These are phyloP conservation scores for Mantamonas sphyraenae DNA, from an alignment of 78 protist genomes.

Conservation along the genomic window DNA sequence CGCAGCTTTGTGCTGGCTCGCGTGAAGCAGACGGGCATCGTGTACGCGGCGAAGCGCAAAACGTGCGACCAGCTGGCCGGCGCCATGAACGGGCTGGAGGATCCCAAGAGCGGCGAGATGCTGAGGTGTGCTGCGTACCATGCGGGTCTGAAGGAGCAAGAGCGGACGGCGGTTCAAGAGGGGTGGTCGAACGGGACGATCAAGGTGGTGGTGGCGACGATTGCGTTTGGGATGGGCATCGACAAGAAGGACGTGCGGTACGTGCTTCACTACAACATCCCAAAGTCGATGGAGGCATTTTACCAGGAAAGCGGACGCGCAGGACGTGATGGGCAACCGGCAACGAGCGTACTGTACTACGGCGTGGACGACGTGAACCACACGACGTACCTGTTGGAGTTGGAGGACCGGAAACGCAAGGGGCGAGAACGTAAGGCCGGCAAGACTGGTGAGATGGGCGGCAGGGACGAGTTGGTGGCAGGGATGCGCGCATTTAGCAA, in stretches of 20 bases:
- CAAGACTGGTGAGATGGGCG: no score
- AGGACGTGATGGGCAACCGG: slow-evolving; percentile 32
- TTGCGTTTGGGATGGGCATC: slow-evolving; percentile 78
- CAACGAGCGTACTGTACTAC: neutral
- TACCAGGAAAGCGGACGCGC: slow-evolving; percentile 27
- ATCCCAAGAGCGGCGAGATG: no score
- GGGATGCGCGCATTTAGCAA: no score
- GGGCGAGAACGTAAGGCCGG: no score
- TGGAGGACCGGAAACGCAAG: no score
- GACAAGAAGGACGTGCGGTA: slow-evolving; percentile 46
- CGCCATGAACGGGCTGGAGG: neutral
- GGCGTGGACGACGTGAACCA: no score
- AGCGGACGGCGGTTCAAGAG: slow-evolving; percentile 24
- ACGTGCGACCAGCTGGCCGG: slow-evolving; percentile 13
- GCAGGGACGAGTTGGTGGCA: no score
- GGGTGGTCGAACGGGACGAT: slow-evolving; percentile 43
- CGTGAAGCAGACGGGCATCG: slow-evolving; percentile 8
- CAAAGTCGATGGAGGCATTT: slow-evolving; percentile 29
- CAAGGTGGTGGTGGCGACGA: slow-evolving; percentile 61
- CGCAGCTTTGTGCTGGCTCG: neutral
- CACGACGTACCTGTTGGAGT: no score
- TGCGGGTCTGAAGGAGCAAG: slow-evolving; percentile 10
- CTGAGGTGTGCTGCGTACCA: slow-evolving; percentile 36
- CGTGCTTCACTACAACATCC: slow-evolving; percentile 50
- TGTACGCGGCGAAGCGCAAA: slow-evolving; percentile 27